phyloP scores from a whole-genome alignment of 2,329 filamentous ascomycete genomes.

The Monilinia fructicola region DNA sequence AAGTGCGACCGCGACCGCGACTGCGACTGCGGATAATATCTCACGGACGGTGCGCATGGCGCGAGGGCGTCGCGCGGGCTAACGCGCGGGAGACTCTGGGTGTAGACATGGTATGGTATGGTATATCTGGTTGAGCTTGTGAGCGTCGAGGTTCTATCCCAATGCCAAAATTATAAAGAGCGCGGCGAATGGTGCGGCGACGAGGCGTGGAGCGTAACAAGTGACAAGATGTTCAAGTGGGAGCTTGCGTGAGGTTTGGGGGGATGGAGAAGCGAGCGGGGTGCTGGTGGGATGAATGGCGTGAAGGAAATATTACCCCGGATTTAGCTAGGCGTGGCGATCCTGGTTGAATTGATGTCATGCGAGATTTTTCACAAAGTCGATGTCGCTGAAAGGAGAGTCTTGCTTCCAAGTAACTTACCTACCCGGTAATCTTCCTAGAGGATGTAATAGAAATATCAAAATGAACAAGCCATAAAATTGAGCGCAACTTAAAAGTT shows the following conservation, averaged over 20 bases:
- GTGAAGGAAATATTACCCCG: slow-evolving; percentile 8
- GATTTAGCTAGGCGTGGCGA: neutral
- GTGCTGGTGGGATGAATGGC: slow-evolving; percentile 1
- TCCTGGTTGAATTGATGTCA: slow-evolving; percentile 7
- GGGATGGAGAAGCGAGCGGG: too few relatives aligned
- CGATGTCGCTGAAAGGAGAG: too few relatives aligned
- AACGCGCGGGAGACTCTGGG: neutral
- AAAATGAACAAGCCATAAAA: too few relatives aligned
- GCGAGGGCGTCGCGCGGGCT: neutral
- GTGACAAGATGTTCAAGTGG: neutral
- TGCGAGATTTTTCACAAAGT: neutral
- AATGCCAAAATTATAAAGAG: neutral
- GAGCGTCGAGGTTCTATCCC: neutral
- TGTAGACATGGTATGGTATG: slow-evolving; percentile 11
- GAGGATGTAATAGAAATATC: neutral
- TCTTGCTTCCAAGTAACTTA: too few relatives aligned
- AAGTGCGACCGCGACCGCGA: neutral
- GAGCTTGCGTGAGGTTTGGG: neutral
- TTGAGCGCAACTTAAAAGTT: neutral
- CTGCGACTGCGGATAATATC: neutral
- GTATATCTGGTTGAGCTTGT: neutral
- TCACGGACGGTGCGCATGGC: neutral
- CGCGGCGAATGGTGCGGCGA: neutral
- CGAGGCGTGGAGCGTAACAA: too few relatives aligned
- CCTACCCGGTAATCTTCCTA: too few relatives aligned